Conservation (phyloP, 108 stramenopile genomes). For the Cylindrotheca fusiformis region DNA sequence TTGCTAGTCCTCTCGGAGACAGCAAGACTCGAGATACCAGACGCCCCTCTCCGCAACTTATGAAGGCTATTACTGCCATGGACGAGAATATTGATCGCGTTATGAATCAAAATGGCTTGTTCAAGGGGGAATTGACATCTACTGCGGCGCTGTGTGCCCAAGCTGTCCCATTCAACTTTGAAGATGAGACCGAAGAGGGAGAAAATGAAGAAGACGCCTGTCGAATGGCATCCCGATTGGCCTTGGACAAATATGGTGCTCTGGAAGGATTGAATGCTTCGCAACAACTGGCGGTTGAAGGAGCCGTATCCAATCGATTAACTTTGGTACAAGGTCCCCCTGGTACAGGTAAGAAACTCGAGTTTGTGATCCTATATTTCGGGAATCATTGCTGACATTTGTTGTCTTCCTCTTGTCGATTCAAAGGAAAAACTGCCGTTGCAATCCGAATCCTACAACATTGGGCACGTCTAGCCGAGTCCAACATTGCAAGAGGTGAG, state of each 20-base stretch:
- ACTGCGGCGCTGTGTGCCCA: slow-evolving; percentile 86
- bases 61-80: slow-evolving; percentile 91
- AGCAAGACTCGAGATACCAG: slow-evolving; percentile 41
- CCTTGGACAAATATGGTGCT: slow-evolving; percentile 79
- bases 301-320: slow-evolving; percentile 82
- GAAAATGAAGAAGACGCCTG: slow-evolving; percentile 50
- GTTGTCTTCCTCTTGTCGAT: slow-evolving; percentile 6
- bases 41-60: slow-evolving; percentile 74
- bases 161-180: slow-evolving; percentile 69
- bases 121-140: slow-evolving; percentile 60
- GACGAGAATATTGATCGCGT: slow-evolving; percentile 88
- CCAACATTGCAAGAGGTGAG: slow-evolving; percentile 50
- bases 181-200: slow-evolving; percentile 55
- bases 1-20: slow-evolving; percentile 60
- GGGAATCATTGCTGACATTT: not conserved
- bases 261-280: slow-evolving; percentile 85
- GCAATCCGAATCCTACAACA: slow-evolving; percentile 88
- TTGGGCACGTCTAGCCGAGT: slow-evolving; percentile 75
- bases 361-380: not conserved
- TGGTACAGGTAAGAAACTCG: slow-evolving; percentile 41
- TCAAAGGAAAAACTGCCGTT: slow-evolving; percentile 87
- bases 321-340: slow-evolving; percentile 90
- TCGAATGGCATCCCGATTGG: slow-evolving; percentile 61
- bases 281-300: slow-evolving; percentile 87
- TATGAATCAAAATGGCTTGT: slow-evolving; percentile 40